Base-by-base conservation (phyloP, 2,329 filamentous ascomycete species). In the Nemania diffusa region DNA sequence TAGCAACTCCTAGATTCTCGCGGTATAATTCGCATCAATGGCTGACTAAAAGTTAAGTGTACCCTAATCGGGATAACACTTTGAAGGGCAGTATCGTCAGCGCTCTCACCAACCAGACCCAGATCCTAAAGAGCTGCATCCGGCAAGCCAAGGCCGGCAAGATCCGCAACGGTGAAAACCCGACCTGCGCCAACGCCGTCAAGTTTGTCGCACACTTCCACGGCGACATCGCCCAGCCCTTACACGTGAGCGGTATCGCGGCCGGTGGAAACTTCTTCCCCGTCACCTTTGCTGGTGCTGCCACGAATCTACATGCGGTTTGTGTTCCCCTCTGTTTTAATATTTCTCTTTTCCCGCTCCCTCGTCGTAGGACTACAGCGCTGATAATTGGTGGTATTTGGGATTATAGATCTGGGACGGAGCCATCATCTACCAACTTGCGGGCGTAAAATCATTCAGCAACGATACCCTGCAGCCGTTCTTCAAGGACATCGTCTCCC, bases 271-370 rank as follows among this genome's bases (percentile, higher is more conserved):
- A 86, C 67, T 75, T 75, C 3, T 83, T 86, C 64, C 57, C 73
- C 0, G 84, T 87, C 1, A 78, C 75, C 1, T 87, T 84, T 73
- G 74, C 79, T 20, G 78, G 78, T 1, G 73, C 74, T 24, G 69
- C 71, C 24, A 82, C 81, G 6, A 87, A 87, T 65, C 79, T 87
- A 0, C 85, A 87, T 67, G 72, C 81, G 20, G 78, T 85, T 46
- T 26, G 68, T 64, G 29, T 20, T 32, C 37, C 42, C 34, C 57
- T 55, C 40, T 40, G 13, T 15, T 9, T 40, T 15, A 40, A 15
- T 15, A 44, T 24, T 27, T 27, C 15, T 1, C 6, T 5, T 24
- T 5, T 32, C 29, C 29, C 29, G n/a, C n/a, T n/a, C 20, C 11
- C 6, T 26, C 20, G 8, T 9, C n/a, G 2, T 17, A 29, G 24